A percentile compares a stretch with the other conserved stretches of the same genome.
Conservation (phyloP, 208 protist species). For the Leishmania gerbilli region DNA sequence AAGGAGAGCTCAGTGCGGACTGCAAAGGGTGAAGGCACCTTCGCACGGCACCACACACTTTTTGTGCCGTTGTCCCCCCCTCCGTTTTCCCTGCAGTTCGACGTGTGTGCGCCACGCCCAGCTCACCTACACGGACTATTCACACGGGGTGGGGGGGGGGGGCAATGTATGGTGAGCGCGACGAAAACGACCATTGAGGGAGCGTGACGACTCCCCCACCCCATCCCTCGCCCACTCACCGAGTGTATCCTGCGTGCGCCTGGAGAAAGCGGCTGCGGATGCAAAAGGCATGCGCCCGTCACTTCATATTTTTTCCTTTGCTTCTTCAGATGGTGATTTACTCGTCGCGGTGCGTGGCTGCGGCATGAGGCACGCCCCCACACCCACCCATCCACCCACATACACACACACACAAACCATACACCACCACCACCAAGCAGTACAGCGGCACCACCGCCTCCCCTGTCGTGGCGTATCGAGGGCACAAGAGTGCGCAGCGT, state of each 20-base stretch:
- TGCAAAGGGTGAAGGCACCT: neutral
- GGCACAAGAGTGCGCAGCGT: neutral
- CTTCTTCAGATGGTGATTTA: neutral
- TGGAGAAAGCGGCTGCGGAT: neutral
- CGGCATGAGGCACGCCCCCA: neutral
- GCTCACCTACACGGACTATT: neutral
- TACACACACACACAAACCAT: neutral
- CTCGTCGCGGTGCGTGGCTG: neutral
- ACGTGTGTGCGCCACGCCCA: neutral
- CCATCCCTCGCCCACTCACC: neutral
- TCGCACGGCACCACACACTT: neutral
- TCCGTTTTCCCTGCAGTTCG: neutral
- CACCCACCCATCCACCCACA: neutral
- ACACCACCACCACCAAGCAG: neutral
- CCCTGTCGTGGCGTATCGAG: neutral
- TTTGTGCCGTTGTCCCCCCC: no score
- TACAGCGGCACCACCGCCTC: neutral
- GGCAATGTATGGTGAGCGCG: neutral
- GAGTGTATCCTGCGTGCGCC: neutral
- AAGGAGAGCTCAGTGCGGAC: neutral
- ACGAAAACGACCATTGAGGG: neutral
- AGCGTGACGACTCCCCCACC: neutral
- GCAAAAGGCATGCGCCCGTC: neutral
- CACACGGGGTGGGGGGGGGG: neutral
- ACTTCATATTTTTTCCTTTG: neutral